These are phyloP conservation scores for Edaphochlamys debaryana DNA, from an alignment of 139 green algal genomes.

Conservation along the genomic window DNA sequence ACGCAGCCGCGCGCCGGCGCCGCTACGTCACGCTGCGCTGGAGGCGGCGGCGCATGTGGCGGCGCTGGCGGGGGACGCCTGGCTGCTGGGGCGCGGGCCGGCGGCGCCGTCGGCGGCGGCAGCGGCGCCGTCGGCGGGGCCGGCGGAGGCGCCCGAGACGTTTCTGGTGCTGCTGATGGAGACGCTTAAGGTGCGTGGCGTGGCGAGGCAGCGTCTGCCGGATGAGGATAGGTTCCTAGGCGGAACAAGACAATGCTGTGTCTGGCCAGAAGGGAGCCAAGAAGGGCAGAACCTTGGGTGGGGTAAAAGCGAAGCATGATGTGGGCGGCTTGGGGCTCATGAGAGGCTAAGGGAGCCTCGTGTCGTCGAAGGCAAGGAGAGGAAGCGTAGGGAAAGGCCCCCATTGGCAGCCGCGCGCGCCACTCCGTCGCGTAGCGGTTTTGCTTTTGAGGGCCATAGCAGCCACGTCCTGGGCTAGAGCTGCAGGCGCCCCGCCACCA, in stretches of 20 bases:
- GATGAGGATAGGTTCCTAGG: neutral
- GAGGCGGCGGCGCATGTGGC: slow-evolving; percentile 61
- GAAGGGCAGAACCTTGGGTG: no score
- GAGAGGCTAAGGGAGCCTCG: no score
- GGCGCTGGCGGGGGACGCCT: slow-evolving; percentile 53
- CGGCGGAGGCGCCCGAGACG: slow-evolving; percentile 3
- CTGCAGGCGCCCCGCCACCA: no score
- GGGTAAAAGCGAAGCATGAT: no score
- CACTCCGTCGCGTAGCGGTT: no score
- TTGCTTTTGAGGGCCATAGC: no score
- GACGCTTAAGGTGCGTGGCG: slow-evolving; percentile 21
- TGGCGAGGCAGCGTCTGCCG: neutral
- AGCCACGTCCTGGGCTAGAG: no score
- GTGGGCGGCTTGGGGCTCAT: no score
- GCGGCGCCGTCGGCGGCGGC: neutral
- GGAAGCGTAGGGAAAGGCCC: no score
- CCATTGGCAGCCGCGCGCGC: no score
- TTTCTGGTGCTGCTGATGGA: slow-evolving; percentile 68
- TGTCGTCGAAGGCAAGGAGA: no score
- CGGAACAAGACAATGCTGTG: neutral
- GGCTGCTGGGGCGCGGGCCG: slow-evolving; percentile 55
- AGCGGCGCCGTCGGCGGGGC: neutral
- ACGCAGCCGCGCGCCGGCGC: slow-evolving; percentile 25
- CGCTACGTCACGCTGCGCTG: slow-evolving; percentile 68
- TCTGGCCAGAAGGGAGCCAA: neutral